Base-by-base conservation (phyloP, 2,329 filamentous ascomycete genomes). In the Alternaria hordeiaustralica region DNA sequence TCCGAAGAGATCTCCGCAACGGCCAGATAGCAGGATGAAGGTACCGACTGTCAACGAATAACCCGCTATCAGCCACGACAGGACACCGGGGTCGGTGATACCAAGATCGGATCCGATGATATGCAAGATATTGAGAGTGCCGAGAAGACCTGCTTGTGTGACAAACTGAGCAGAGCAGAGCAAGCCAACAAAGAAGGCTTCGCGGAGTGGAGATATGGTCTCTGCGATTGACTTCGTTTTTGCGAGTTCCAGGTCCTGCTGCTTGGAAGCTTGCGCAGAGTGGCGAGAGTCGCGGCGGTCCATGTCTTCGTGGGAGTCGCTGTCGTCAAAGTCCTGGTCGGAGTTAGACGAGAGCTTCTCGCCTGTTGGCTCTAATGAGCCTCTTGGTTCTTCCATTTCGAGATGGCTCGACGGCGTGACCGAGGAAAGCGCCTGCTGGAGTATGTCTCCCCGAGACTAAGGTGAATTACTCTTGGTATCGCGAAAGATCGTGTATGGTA, bases 1-100 rank as follows among this genome's bases (percentile, higher is more conserved):
- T 7, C 85, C 85, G 60, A 82, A 85, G 28, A 85, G 64, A 71
- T 86, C 84, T 12, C 84, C 84, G 3, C 86, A 77, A 4, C 84
- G 79, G 1, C 84, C 85, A 1, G 83, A 81, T 4, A 84, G 69
- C 9, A 86, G 78, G 55, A 86, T 85, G 68, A 86, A 85, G 5
- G 82, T 85, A 11, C 85, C 84, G 3, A 84, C 80, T 0, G 83
- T 84, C 45, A 86, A 75, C 44, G 80, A 80, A 70, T 84, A 86
- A 11, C 81, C 82, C 12, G 84, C 83, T 55, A 84, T 78, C 28
- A 84, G 75, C 85, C 84, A 86, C 21, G 79, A 75, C n/a, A 83
- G 76, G n/a, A 81, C 76, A 26, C 79, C 81, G 5, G 80, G 72
- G 55, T 75, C 73, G 3, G 76, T 77, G 28, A 80, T 78, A 30